Evolutionary conservation across 2,329 filamentous ascomycete species (phyloP).

Genomic region (Cercospora nicotianae): DNA sequence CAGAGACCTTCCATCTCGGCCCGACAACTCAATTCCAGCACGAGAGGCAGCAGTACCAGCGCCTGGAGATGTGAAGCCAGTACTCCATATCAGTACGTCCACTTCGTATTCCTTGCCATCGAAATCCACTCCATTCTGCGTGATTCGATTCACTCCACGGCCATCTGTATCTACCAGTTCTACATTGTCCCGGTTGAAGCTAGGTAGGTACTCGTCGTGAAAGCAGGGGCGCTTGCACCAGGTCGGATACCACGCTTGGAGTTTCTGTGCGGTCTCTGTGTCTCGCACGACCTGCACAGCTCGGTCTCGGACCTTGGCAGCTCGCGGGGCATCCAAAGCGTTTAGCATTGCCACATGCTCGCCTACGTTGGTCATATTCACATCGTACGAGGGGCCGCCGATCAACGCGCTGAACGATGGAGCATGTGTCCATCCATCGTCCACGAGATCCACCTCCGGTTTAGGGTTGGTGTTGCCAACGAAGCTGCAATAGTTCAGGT

Average conservation of each 20-base stretch:
- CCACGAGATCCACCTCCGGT: conserved; percentile 47
- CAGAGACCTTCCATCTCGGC: conserved; percentile 48
- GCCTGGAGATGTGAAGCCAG: conserved; percentile 44
- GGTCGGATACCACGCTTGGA: conserved; percentile 61
- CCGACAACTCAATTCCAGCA: conserved; percentile 35
- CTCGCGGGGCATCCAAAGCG: conserved; percentile 45
- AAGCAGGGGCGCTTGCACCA: conserved; percentile 63
- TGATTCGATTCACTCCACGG: conserved; percentile 52
- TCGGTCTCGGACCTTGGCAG: conserved; percentile 50
- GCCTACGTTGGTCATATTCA: conserved; percentile 41
- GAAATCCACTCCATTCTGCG: conserved; percentile 50
- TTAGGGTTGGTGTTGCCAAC: conserved; percentile 39
- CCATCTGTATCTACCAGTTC: conserved; percentile 61
- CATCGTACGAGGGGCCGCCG: conserved; percentile 39
- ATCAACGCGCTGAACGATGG: conserved; percentile 38
- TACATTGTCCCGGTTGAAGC: conserved; percentile 62
- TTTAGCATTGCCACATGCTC: conserved; percentile 43
- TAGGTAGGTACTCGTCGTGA: conserved; percentile 41
- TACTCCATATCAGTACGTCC: conserved; percentile 51
- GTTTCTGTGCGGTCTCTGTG: conserved; percentile 50
- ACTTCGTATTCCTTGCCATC: conserved; percentile 51
- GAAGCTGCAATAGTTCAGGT: conserved; percentile 47
- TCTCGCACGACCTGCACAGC: conserved; percentile 57
- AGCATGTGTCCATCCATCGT: conserved; percentile 24
- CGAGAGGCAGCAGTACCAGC: conserved; percentile 35